Conservation (phyloP, 495 filamentous ascomycete species). For the Neurospora sp. region DNA sequence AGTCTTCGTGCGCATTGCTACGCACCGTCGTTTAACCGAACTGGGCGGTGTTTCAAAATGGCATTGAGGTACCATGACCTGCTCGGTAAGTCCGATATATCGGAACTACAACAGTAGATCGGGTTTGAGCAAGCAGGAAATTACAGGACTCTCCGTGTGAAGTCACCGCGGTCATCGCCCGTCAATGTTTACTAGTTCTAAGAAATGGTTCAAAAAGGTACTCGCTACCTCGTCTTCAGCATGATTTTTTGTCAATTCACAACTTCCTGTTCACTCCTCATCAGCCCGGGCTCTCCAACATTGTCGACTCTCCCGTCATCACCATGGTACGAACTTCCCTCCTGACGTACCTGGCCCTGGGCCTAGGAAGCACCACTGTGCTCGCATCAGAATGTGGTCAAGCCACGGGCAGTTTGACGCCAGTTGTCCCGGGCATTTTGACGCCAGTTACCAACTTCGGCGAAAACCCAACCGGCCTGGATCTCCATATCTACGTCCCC, state of each 20-base stretch:
- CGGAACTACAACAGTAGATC: not conserved
- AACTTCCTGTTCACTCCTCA: not conserved
- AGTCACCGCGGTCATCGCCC: not conserved
- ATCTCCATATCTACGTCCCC: constrained; percentile 31
- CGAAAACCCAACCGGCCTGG: constrained; percentile 31
- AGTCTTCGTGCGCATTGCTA: not conserved
- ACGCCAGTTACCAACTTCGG: constrained; percentile 18
- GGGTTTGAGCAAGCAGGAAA: not conserved
- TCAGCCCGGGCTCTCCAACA: not conserved
- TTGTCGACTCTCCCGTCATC: not conserved
- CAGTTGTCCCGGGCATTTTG: not conserved
- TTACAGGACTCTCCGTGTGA: not conserved
- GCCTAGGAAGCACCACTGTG: not conserved
- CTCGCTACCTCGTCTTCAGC: not conserved
- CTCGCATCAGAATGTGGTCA: not conserved
- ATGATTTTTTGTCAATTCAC: not conserved
- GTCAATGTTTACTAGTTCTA: not conserved
- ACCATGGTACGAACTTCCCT: not conserved
- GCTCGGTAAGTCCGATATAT: not conserved
- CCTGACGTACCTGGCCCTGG: constrained; percentile 1
- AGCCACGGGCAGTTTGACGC: not conserved
- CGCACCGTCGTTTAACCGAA: not conserved
- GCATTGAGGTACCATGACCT: not conserved
- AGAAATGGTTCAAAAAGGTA: not conserved
- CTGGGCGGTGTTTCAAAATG: not conserved